Evolutionary conservation across 176 grass and related monocot genomes (phyloP), one percentile per base, ranked within the genome.

Genomic region (Oryza officinalis): DNA sequence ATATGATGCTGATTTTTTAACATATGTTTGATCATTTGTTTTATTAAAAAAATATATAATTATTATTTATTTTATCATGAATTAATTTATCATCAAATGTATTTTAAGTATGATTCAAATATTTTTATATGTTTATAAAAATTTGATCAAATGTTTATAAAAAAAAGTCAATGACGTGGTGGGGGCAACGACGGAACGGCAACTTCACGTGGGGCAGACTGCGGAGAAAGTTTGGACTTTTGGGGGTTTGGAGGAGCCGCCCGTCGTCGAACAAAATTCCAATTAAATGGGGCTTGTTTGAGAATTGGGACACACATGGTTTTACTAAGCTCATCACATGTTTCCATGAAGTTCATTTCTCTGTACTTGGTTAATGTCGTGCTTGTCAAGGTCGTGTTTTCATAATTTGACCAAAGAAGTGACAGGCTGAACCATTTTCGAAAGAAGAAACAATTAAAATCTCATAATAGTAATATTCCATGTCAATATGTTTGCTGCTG

Each of bases 201-300:
- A 10, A 4, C 37, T 10, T 49, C 67, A 86, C 67, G 67, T 86
- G 84, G 25, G 71, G 50, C 65, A 33, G 59, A 61, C 18, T 71
- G 37, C 35, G 65, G 59, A 61, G 33, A 8, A 31, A 3, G 27
- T 22, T 30, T 3, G 71, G 26, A 30, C 25, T 30, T 20, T 7
- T 38, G 37, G 27, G 73, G 37, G 10, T 13, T n/a, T 23, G 27
- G 49, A 37, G 18, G 13, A 33, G 10, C 46, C 18, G 60, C 13
- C 13, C 8, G 23, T 20, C 20, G 52, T 71, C 6, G 38, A 13
- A 45, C 37, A 23, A 54, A 80, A 28, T 73, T 74, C 76, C 69
- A 43, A 74, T 1, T 31, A 14, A 10, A 52, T 28, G 52, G 37
- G 45, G 27, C 1, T 25, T 0, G 73, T 11, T 14, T 6, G 65